These are phyloP conservation scores for Sisymbrium altissimum DNA, from an alignment of 345 rosid genomes.

Conservation along the genomic window DNA sequence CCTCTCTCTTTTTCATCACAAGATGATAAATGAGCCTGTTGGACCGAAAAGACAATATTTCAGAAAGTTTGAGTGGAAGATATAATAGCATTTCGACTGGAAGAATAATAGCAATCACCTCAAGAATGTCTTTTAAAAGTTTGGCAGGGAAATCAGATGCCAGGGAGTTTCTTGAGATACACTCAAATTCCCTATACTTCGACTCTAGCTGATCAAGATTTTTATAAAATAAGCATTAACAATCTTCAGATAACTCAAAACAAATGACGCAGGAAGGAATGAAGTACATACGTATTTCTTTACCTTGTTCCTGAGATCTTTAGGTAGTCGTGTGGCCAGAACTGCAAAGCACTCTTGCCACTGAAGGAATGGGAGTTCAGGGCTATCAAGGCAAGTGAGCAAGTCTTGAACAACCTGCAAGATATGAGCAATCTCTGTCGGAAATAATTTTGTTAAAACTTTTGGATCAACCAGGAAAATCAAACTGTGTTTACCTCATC, in stretches of 20 bases:
- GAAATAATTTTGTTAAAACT: not conserved
- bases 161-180: conserved; percentile 44
- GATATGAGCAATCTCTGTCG: conserved; percentile 16
- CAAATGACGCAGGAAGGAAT: not conserved
- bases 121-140: conserved; percentile 62
- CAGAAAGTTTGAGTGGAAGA: not conserved
- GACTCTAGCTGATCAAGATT: conserved; percentile 69
- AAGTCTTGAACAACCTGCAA: conserved; percentile 83
- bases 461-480: not conserved
- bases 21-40: conserved; percentile 62
- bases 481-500: conserved; percentile 58
- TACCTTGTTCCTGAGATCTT: conserved; percentile 80
- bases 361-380: conserved; percentile 94
- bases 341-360: conserved; percentile 97
- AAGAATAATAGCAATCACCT: conserved; percentile 43
- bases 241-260: not conserved
- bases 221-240: not conserved
- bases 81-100: too few relatives aligned
- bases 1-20: conserved; percentile 79
- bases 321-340: conserved; percentile 85
- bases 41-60: not conserved
- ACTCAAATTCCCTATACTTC: conserved; percentile 60
- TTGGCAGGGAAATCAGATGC: conserved; percentile 90
- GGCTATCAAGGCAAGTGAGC: conserved; percentile 84
- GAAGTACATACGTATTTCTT: conserved; percentile 11